Percentiles rank a stretch among this genome's conserved stretches.
phyloP scores from a whole-genome alignment of 2,329 filamentous ascomycete species.

The Fusarium mundagurra region DNA sequence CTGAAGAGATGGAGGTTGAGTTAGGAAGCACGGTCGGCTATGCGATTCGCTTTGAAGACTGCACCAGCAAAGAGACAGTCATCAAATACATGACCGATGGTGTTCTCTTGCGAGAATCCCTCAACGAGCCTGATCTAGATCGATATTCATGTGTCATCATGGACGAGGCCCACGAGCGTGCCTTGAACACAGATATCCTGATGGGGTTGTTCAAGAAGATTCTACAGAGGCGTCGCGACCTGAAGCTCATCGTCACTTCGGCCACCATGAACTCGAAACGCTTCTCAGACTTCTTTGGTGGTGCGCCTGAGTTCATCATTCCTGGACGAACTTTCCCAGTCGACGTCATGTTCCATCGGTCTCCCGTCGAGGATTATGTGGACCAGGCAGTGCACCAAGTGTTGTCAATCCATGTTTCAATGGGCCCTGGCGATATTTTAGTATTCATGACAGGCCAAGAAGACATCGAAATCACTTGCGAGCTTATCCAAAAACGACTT shows the following conservation, averaged over 20 bases:
- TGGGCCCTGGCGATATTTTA: constrained; percentile 90
- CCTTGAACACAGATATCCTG: constrained; percentile 94
- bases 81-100: constrained; percentile 99
- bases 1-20: constrained; percentile 96
- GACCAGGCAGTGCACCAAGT: constrained; percentile 97
- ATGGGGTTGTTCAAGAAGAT: constrained; percentile 99
- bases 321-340: constrained; percentile 97
- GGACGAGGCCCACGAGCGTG: constrained; percentile 98
- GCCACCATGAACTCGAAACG: constrained; percentile 98
- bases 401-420: constrained; percentile 93
- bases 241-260: constrained; percentile 97
- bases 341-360: constrained; percentile 93
- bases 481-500: constrained; percentile 87
- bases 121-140: constrained; percentile 92
- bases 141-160: constrained; percentile 99
- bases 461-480: constrained; percentile 97
- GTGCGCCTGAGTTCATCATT: constrained; percentile 95
- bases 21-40: constrained; percentile 91
- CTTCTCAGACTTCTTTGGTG: constrained; percentile 95
- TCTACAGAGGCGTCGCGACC: constrained; percentile 83
- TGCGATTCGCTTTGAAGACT: constrained; percentile 98
- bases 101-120: constrained; percentile 89
- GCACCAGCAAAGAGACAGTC: constrained; percentile 91
- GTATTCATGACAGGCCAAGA: constrained; percentile 99
- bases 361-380: constrained; percentile 96